A percentile compares a stretch with the other conserved stretches of the same genome.
These are phyloP conservation scores for Puccinia coronata DNA, from an alignment of 1,284 basidiomycete genomes.

Conservation along the genomic window DNA sequence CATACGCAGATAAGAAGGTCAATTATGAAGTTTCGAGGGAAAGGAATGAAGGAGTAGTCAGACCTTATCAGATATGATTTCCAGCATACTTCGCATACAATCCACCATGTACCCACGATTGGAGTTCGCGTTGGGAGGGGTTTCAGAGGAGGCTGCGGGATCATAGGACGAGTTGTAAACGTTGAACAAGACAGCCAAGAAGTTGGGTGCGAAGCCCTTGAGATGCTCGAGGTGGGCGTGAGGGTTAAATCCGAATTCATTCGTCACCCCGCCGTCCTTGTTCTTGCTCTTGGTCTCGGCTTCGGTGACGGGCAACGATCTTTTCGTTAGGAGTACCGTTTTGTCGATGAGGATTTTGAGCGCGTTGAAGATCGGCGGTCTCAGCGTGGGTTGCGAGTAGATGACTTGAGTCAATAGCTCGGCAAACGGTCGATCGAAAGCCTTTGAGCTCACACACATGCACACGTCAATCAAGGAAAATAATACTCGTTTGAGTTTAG, in stretches of 20 bases:
- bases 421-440: constrained; percentile 73
- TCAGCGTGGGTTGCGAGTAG: constrained; percentile 81
- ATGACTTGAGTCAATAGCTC: constrained; percentile 86
- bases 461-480: background rate
- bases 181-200: constrained; percentile 38
- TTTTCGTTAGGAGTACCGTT: constrained; percentile 61
- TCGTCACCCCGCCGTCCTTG: too few relatives aligned
- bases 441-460: constrained; percentile 60
- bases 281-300: too few relatives aligned
- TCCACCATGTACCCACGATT: constrained; percentile 38
- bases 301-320: background rate
- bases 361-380: constrained; percentile 77
- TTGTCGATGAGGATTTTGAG: constrained; percentile 79
- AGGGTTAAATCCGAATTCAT: constrained; percentile 32
- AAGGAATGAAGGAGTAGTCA: constrained; percentile 5
- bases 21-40: background rate
- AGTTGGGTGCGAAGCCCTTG: constrained; percentile 32
- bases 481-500: background rate
- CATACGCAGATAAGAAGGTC: background rate
- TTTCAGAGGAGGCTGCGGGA: background rate
- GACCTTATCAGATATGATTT: constrained; percentile 20
- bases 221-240: constrained; percentile 22
- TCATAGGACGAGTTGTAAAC: constrained; percentile 40
- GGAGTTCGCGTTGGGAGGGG: background rate
- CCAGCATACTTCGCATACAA: constrained; percentile 35